phyloP scores from a whole-genome alignment of 2,329 filamentous ascomycete species.

The Metarhizium anisopliae region DNA sequence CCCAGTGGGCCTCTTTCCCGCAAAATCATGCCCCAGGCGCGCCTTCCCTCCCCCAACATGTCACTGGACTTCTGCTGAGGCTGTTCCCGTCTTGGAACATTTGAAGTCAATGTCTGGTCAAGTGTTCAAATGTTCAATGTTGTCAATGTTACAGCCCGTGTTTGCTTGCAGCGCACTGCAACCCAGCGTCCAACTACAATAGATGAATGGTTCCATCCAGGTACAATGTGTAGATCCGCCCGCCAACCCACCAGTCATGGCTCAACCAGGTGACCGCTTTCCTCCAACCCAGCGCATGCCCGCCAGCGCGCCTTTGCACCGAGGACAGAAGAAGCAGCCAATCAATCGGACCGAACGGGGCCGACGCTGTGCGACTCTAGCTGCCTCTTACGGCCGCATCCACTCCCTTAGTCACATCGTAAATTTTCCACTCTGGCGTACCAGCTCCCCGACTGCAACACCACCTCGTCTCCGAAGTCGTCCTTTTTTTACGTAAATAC shows the following conservation, averaged over 20 bases:
- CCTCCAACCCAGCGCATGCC: not conserved
- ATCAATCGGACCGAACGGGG: conserved; percentile 10
- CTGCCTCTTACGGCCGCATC: conserved; percentile 7
- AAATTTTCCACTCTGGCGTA: not conserved
- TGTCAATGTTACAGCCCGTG: not conserved
- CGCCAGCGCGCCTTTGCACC: not conserved
- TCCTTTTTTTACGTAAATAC: conserved; percentile 15
- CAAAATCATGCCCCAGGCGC: not conserved
- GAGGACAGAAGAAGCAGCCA: too few relatives aligned
- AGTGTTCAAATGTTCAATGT: not conserved
- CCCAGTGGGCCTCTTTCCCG: not conserved
- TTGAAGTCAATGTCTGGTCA: too few relatives aligned
- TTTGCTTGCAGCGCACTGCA: too few relatives aligned
- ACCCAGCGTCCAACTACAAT: too few relatives aligned
- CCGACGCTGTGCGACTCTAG: conserved; percentile 11
- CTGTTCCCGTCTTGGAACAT: too few relatives aligned
- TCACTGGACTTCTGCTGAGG: not conserved
- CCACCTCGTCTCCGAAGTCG: conserved; percentile 11
- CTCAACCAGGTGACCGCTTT: not conserved
- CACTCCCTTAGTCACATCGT: not conserved
- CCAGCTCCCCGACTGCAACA: not conserved
- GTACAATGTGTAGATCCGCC: too few relatives aligned
- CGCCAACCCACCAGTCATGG: too few relatives aligned
- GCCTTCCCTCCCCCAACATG: not conserved
- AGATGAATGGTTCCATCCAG: too few relatives aligned